Conservation (phyloP, 495 filamentous ascomycete genomes). For the Immersiella caudata region DNA sequence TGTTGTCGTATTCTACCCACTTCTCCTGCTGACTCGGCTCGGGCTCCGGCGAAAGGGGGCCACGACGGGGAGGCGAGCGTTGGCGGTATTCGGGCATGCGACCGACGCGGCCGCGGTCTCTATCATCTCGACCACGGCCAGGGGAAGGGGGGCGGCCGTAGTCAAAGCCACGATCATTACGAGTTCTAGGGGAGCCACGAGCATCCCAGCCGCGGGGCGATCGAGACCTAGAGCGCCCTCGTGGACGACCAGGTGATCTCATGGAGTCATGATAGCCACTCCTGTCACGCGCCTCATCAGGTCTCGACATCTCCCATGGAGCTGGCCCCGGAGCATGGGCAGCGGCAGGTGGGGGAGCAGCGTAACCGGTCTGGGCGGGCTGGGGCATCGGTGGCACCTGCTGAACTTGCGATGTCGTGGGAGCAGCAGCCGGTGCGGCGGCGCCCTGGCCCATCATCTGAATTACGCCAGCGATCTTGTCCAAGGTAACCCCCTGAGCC, state of each 20-base stretch:
- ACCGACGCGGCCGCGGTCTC: slow-evolving; percentile 57
- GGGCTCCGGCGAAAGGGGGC: slow-evolving; percentile 58
- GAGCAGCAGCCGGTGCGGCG: slow-evolving; percentile 23
- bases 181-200: slow-evolving; percentile 45
- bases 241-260: slow-evolving; percentile 59
- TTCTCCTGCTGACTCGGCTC: slow-evolving; percentile 57
- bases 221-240: slow-evolving; percentile 74
- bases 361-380: slow-evolving; percentile 32
- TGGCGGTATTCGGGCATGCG: slow-evolving; percentile 76
- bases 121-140: slow-evolving; percentile 61
- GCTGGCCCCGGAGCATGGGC: slow-evolving; percentile 37
- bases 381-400: slow-evolving; percentile 28
- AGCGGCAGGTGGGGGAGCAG: slow-evolving; percentile 31
- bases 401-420: slow-evolving; percentile 7
- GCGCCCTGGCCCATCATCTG: slow-evolving; percentile 44
- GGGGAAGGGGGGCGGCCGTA: slow-evolving; percentile 49
- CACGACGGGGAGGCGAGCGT: slow-evolving; percentile 73
- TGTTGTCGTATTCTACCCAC: slow-evolving; percentile 78
- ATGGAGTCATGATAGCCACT: slow-evolving; percentile 55
- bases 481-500: slow-evolving; percentile 48
- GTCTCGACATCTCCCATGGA: slow-evolving; percentile 42
- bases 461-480: slow-evolving; percentile 52
- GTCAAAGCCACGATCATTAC: slow-evolving; percentile 47
- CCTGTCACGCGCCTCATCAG: slow-evolving; percentile 63
- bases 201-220: slow-evolving; percentile 69